Evolutionary conservation across 345 rosid genomes (phyloP).

Genomic region (Draba incana): DNA sequence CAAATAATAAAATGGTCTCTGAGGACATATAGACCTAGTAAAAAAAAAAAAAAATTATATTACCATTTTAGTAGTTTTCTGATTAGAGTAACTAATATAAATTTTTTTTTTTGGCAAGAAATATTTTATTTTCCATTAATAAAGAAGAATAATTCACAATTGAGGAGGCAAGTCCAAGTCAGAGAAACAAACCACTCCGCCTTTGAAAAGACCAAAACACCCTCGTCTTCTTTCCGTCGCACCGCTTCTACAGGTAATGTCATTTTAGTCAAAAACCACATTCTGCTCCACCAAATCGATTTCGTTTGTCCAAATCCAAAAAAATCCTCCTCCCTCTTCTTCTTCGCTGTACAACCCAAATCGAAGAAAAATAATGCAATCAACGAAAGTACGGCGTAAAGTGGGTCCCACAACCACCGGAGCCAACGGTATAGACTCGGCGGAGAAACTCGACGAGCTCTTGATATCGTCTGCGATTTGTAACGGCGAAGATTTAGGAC

Average conservation of each 20-base stretch:
- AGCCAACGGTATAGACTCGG: conserved; percentile 60
- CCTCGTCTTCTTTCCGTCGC: conserved; percentile 35
- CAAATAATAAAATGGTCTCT: not conserved
- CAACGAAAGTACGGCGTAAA: conserved; percentile 79
- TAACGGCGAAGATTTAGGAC: conserved; percentile 92
- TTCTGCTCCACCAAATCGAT: not conserved
- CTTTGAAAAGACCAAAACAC: conserved; percentile 22
- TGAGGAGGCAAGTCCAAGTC: conserved; percentile 2
- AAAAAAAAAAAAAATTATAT: not conserved
- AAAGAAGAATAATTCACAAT: too few relatives aligned
- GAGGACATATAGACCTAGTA: not conserved
- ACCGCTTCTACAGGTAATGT: conserved; percentile 32
- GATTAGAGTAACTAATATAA: not conserved
- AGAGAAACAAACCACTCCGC: conserved; percentile 32
- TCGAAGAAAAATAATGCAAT: conserved; percentile 50
- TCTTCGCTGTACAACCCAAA: conserved; percentile 31
- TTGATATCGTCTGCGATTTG: conserved; percentile 87
- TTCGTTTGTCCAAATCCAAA: conserved; percentile 36
- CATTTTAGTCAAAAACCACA: conserved; percentile 45
- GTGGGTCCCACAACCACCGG: conserved; percentile 53
- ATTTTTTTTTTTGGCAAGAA: not conserved
- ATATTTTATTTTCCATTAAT: too few relatives aligned
- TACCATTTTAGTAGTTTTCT: not conserved
- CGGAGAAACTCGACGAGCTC: conserved; percentile 79
- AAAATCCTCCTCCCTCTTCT: not conserved